Percentiles rank a stretch among this genome's conserved stretches.
These are phyloP conservation scores for Lyophyllum decastes DNA, from an alignment of 768 basidiomycete genomes.

Conservation along the genomic window DNA sequence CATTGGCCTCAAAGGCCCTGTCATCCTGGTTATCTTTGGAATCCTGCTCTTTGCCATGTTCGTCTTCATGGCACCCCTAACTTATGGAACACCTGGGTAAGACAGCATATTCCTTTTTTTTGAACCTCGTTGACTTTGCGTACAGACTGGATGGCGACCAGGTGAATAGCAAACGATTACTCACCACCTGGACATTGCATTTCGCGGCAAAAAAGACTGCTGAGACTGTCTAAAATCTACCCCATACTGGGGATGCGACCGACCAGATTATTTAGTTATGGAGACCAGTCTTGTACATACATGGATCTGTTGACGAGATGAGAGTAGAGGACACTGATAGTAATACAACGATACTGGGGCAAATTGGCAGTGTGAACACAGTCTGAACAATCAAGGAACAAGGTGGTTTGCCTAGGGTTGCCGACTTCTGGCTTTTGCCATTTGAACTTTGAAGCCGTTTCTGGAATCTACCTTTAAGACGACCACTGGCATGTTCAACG, in stretches of 20 bases:
- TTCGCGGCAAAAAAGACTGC: slow-evolving; percentile 73
- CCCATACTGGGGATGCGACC: not conserved
- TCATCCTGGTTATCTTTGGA: slow-evolving; percentile 58
- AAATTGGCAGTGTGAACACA: not conserved
- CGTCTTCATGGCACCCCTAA: slow-evolving; percentile 82
- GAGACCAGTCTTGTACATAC: slow-evolving; percentile 16
- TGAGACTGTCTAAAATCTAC: slow-evolving; percentile 31
- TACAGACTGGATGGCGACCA: slow-evolving; percentile 78
- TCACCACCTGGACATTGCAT: slow-evolving; percentile 93
- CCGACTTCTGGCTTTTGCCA: not conserved
- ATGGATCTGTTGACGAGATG: not conserved
- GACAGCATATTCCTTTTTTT: slow-evolving; percentile 29
- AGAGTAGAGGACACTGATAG: not conserved
- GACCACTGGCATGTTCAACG: slow-evolving; percentile 69
- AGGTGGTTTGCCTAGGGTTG: not conserved
- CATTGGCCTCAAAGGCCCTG: slow-evolving; percentile 75
- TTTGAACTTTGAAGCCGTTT: not conserved
- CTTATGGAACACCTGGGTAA: slow-evolving; percentile 96
- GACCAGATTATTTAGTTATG: slow-evolving; percentile 7
- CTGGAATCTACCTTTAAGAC: not conserved
- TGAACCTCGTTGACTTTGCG: slow-evolving; percentile 16
- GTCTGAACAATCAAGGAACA: slow-evolving; percentile 3
- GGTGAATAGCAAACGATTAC: slow-evolving; percentile 81
- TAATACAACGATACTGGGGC: not conserved
- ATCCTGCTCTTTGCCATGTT: slow-evolving; percentile 66